These are phyloP conservation scores for Musa beccarii DNA, from an alignment of 176 grass and related monocot species.

Conservation along the genomic window DNA sequence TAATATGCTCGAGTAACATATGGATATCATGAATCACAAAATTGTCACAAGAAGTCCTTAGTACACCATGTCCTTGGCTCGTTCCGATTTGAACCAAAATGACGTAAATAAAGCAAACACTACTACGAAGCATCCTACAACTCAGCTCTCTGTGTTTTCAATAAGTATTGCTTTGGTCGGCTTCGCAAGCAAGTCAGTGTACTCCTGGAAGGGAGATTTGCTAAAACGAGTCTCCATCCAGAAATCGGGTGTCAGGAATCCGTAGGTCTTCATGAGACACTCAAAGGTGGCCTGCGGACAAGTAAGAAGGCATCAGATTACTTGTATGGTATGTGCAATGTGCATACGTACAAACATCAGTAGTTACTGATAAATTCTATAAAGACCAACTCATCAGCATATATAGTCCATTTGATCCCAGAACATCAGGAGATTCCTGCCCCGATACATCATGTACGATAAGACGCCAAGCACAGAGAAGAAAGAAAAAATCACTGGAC, in stretches of 20 bases:
- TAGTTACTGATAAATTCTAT: neutral
- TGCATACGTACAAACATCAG: no score
- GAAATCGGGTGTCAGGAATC: conserved; percentile 18
- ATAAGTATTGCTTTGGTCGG: conserved; percentile 6
- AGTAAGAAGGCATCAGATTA: neutral
- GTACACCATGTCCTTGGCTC: neutral
- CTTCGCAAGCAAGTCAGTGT: conserved; percentile 11
- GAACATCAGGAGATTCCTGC: no score
- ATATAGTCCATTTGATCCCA: no score
- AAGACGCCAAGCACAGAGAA: no score
- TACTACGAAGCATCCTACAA: neutral
- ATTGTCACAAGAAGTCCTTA: neutral
- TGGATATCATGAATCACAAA: neutral
- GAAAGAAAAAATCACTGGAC: no score
- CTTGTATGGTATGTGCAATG: no score
- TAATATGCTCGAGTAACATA: neutral
- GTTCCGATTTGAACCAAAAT: neutral
- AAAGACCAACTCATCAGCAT: neutral
- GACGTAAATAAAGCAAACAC: neutral
- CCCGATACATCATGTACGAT: no score
- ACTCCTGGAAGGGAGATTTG: conserved; percentile 14
- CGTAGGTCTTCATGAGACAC: conserved; percentile 20
- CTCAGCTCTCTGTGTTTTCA: conserved; percentile 3
- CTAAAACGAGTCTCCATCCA: conserved; percentile 7
- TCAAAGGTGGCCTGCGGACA: conserved; percentile 12